Percentiles rank a stretch among this genome's conserved stretches.
Conservation (phyloP, 768 basidiomycete species). For the Dictyophora rubrovolvata region DNA sequence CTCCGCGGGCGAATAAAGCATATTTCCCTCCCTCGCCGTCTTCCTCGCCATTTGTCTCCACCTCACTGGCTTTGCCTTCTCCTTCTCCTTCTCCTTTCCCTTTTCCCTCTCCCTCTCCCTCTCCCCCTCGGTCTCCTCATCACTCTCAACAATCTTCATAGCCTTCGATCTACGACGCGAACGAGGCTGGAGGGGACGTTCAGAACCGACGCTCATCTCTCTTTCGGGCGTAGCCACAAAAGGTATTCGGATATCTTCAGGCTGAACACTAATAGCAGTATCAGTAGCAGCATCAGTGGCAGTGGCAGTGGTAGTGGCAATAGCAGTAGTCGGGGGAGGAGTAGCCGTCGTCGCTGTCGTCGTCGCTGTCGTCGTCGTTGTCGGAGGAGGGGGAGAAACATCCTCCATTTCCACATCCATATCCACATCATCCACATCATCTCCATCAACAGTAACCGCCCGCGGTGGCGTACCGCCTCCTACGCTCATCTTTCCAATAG, state of each 20-base stretch:
- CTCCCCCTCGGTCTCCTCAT: not conserved
- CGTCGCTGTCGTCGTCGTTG: too few relatives aligned
- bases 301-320: not conserved
- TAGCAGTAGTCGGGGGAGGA: not conserved
- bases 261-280: not conserved
- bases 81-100: too few relatives aligned
- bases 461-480: too few relatives aligned
- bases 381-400: too few relatives aligned
- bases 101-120: not conserved
- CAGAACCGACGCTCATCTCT: not conserved
- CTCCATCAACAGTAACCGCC: too few relatives aligned
- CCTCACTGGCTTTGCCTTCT: too few relatives aligned
- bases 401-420: too few relatives aligned
- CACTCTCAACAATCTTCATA: not conserved
- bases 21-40: too few relatives aligned
- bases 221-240: not conserved
- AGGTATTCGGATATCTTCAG: not conserved
- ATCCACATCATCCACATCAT: too few relatives aligned
- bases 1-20: too few relatives aligned
- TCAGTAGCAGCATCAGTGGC: not conserved
- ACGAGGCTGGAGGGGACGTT: not conserved
- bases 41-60: too few relatives aligned
- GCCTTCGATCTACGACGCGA: not conserved
- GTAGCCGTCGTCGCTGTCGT: not conserved
- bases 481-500: too few relatives aligned